phyloP scores from a whole-genome alignment of 768 basidiomycete genomes.

The Antrodiella citrinella region DNA sequence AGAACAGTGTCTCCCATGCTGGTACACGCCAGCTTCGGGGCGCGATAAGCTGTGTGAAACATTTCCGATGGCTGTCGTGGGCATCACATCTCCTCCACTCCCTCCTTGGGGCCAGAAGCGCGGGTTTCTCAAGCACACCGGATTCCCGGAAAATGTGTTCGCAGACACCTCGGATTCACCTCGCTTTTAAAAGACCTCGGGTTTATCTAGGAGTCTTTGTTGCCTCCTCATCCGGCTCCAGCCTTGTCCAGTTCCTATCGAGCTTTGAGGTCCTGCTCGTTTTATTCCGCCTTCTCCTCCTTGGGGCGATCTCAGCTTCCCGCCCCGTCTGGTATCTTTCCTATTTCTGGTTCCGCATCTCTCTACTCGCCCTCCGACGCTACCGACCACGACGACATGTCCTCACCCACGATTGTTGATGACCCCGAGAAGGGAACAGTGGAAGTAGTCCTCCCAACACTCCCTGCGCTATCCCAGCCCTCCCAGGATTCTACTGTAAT shows the following conservation, averaged over 20 bases:
- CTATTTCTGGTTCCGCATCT: background rate
- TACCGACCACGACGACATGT: conserved; percentile 6
- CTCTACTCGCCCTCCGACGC: background rate
- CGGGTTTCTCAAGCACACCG: conserved; percentile 16
- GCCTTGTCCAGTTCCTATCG: conserved; percentile 14
- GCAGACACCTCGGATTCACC: conserved; percentile 21
- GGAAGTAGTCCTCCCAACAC: conserved; percentile 11
- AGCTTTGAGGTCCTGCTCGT: conserved; percentile 6
- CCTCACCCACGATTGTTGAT: conserved; percentile 14
- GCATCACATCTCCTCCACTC: conserved; percentile 11
- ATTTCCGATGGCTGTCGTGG: conserved; percentile 10
- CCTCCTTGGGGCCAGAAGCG: conserved; percentile 13
- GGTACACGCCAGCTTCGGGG: conserved; percentile 4
- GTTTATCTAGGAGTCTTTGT: conserved; percentile 18
- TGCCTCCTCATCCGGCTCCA: conserved; percentile 16
- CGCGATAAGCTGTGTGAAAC: conserved; percentile 20
- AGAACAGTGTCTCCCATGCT: conserved; percentile 7
- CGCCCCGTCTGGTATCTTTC: conserved; percentile 8
- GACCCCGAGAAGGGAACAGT: conserved; percentile 23
- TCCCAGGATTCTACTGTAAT: background rate
- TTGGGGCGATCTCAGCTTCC: conserved; percentile 9
- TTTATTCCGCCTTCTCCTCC: conserved; percentile 8
- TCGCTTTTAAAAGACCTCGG: conserved; percentile 22
- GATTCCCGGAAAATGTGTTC: conserved; percentile 20
- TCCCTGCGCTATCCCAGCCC: background rate